Evolutionary conservation across 495 filamentous ascomycete genomes (phyloP).

Genomic region (Aspergillus campestris): DNA sequence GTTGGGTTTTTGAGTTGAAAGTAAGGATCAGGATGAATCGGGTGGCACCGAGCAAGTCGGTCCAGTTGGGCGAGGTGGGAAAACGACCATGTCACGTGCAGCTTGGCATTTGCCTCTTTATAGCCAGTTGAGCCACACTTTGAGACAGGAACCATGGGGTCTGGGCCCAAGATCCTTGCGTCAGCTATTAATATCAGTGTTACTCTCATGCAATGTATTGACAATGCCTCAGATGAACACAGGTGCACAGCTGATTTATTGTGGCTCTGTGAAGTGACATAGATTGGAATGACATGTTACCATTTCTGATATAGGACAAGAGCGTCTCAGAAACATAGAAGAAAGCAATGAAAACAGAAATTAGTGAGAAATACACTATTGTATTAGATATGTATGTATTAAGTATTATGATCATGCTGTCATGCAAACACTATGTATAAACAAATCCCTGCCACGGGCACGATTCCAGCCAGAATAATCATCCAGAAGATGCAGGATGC

Average conservation of each 20-base stretch:
- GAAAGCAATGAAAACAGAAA: background rate
- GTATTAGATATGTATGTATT: constrained; percentile 19
- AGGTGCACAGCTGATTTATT: too few relatives aligned
- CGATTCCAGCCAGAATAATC: background rate
- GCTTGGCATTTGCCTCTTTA: constrained; percentile 11
- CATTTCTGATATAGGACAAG: too few relatives aligned
- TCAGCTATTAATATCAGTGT: too few relatives aligned
- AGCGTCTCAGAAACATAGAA: background rate
- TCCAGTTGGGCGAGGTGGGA: background rate
- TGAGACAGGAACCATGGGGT: background rate
- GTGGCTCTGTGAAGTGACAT: too few relatives aligned
- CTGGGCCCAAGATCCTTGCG: too few relatives aligned
- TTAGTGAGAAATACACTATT: constrained; percentile 9
- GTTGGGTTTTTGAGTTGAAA: background rate
- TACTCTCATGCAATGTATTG: too few relatives aligned
- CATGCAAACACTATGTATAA: constrained; percentile 5
- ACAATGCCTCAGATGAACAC: too few relatives aligned
- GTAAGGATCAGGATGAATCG: background rate
- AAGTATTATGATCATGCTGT: constrained; percentile 19
- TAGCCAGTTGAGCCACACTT: background rate
- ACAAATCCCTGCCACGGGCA: background rate
- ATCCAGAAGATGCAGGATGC: background rate
- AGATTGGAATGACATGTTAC: too few relatives aligned
- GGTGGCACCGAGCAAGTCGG: background rate
- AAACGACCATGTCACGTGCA: constrained; percentile 9